Evolutionary conservation across 2,329 filamentous ascomycete genomes (phyloP).

Genomic region (Parastagonospora avenae): DNA sequence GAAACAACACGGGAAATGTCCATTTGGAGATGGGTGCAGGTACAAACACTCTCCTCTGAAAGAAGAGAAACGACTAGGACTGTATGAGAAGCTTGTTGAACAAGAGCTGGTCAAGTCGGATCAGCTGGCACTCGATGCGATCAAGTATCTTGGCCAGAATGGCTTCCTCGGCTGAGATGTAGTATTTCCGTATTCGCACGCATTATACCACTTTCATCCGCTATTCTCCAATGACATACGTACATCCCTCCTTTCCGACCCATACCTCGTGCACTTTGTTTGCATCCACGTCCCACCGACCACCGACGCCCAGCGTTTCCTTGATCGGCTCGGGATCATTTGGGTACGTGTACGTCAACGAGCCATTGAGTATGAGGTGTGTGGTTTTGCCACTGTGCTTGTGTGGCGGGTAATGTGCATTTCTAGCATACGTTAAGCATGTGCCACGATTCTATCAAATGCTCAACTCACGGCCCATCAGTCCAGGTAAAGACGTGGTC

Average conservation of each 20-base stretch:
- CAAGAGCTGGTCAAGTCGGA: slow-evolving; percentile 53
- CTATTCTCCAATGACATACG: slow-evolving; percentile 67
- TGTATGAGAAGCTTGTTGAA: slow-evolving; percentile 48
- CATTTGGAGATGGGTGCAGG: slow-evolving; percentile 29
- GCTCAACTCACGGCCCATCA: slow-evolving; percentile 65
- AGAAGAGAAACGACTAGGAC: slow-evolving; percentile 22
- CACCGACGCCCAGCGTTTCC: slow-evolving; percentile 64
- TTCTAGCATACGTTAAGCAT: slow-evolving; percentile 51
- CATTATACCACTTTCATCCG: neutral
- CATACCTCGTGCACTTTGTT: slow-evolving; percentile 70
- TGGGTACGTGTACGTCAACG: slow-evolving; percentile 71
- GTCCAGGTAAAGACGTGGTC: slow-evolving; percentile 72
- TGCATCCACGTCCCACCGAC: slow-evolving; percentile 69
- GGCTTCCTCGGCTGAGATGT: slow-evolving; percentile 46
- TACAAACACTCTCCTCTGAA: slow-evolving; percentile 28
- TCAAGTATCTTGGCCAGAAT: slow-evolving; percentile 52
- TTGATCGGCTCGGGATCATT: slow-evolving; percentile 61
- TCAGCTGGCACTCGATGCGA: slow-evolving; percentile 50
- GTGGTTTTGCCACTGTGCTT: slow-evolving; percentile 68
- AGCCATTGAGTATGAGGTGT: slow-evolving; percentile 69
- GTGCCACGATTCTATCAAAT: neutral
- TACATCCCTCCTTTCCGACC: slow-evolving; percentile 69
- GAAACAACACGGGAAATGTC: slow-evolving; percentile 34
- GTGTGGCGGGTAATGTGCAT: slow-evolving; percentile 71
- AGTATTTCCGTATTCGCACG: neutral